Conservation (phyloP, 2,329 filamentous ascomycete species). For the Orbilia blumenaviensis region DNA sequence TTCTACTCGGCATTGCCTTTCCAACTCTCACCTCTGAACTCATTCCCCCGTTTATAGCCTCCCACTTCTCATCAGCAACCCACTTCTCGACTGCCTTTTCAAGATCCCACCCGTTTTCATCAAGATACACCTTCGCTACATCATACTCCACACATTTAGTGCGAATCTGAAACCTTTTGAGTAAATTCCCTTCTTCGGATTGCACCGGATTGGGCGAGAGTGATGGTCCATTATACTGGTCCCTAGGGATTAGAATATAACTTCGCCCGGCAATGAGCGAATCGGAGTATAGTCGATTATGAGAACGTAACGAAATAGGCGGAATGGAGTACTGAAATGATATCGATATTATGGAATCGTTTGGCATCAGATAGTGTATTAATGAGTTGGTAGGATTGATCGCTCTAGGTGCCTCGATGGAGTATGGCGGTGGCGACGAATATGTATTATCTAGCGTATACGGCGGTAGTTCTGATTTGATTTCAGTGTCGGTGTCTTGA, state of each 20-base stretch:
- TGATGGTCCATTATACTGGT: conserved; percentile 49
- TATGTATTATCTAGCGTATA: conserved; percentile 16
- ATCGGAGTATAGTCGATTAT: conserved; percentile 55
- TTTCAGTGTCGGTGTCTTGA: conserved; percentile 10
- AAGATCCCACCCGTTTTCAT: conserved; percentile 54
- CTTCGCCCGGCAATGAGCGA: conserved; percentile 53
- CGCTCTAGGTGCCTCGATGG: background rate
- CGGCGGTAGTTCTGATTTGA: conserved; percentile 28
- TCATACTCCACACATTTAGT: conserved; percentile 56
- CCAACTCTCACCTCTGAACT: conserved; percentile 17
- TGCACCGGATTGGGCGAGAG: conserved; percentile 50
- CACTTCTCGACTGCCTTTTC: conserved; percentile 54
- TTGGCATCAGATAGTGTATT: conserved; percentile 50
- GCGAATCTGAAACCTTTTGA: conserved; percentile 55
- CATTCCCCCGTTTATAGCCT: conserved; percentile 16
- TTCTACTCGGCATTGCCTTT: background rate
- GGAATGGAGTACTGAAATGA: conserved; percentile 55
- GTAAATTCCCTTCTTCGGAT: conserved; percentile 27
- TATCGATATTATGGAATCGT: conserved; percentile 54
- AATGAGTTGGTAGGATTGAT: conserved; percentile 10
- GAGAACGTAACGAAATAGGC: conserved; percentile 32
- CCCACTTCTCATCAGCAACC: conserved; percentile 55
- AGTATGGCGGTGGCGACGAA: conserved; percentile 28
- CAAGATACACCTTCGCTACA: conserved; percentile 54
- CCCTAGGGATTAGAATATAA: conserved; percentile 53